A percentile compares a stretch with the other conserved stretches of the same genome.
Conservation (phyloP, 2,329 filamentous ascomycete genomes). For the Westerdykella ornata region DNA sequence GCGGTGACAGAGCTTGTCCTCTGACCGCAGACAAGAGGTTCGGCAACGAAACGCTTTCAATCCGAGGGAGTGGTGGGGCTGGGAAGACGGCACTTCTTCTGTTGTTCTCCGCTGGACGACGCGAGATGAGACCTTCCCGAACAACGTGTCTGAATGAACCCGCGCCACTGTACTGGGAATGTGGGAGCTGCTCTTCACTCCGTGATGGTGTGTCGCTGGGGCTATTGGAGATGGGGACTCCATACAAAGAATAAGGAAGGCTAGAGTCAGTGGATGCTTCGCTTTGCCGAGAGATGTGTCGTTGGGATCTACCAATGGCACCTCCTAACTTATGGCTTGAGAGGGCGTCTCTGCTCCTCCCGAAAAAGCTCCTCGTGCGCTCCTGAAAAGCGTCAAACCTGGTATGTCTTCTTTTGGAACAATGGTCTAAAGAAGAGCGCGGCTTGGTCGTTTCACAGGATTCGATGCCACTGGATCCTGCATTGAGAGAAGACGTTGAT, state of each 20-base stretch:
- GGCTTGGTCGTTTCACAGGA: too few relatives aligned
- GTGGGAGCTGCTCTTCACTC: constrained; percentile 2
- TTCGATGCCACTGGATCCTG: too few relatives aligned
- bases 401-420: background rate
- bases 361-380: background rate
- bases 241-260: constrained; percentile 28
- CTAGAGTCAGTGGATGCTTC: constrained; percentile 23
- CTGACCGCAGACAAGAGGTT: constrained; percentile 5
- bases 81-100: background rate
- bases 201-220: constrained; percentile 20
- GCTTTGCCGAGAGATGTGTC: constrained; percentile 8
- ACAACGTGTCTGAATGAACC: constrained; percentile 11
- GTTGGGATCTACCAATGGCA: too few relatives aligned
- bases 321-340: too few relatives aligned
- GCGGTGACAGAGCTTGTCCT: constrained; percentile 9
- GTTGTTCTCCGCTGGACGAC: constrained; percentile 11
- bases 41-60: constrained; percentile 12
- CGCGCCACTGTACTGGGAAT: constrained; percentile 21
- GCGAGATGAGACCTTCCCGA: constrained; percentile 18
- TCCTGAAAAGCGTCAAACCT: background rate
- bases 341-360: background rate
- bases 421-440: too few relatives aligned
- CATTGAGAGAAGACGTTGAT: too few relatives aligned
- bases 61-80: constrained; percentile 4
- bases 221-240: constrained; percentile 21